phyloP scores from a whole-genome alignment of 2,329 filamentous ascomycete genomes.

The Monosporascus ibericus region DNA sequence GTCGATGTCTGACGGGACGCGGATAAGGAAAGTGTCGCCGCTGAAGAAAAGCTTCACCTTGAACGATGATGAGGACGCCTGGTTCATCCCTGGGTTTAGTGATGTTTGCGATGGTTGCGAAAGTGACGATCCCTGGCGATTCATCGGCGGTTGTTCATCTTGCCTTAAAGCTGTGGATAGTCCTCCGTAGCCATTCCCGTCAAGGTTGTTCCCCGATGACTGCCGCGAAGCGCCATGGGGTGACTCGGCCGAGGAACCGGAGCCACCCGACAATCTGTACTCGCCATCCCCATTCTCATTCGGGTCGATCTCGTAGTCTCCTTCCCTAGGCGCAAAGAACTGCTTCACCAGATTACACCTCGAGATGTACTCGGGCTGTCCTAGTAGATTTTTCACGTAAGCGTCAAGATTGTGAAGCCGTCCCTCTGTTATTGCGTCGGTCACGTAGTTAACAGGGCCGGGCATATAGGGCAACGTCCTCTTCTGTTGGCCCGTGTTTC shows the following conservation, averaged over 20 bases:
- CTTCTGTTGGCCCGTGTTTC: slow-evolving; percentile 72
- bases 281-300: slow-evolving; percentile 57
- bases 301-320: slow-evolving; percentile 88
- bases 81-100: slow-evolving; percentile 42
- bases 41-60: slow-evolving; percentile 96
- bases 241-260: slow-evolving; percentile 61
- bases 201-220: slow-evolving; percentile 59
- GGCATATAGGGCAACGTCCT: slow-evolving; percentile 95
- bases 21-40: slow-evolving; percentile 85
- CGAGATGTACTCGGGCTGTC: slow-evolving; percentile 78
- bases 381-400: slow-evolving; percentile 87
- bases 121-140: slow-evolving; percentile 39
- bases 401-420: slow-evolving; percentile 88
- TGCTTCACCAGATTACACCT: slow-evolving; percentile 78
- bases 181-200: slow-evolving; percentile 49
- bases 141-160: slow-evolving; percentile 34
- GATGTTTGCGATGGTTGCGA: slow-evolving; percentile 52
- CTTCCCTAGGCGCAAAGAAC: slow-evolving; percentile 84
- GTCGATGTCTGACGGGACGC: slow-evolving; percentile 74
- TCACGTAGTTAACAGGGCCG: slow-evolving; percentile 93
- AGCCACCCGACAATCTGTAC: slow-evolving; percentile 67
- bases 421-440: slow-evolving; percentile 93
- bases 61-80: slow-evolving; percentile 49
- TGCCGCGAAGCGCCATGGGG: slow-evolving; percentile 57
- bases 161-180: slow-evolving; percentile 45